These are phyloP conservation scores for Dichotomocladium elegans DNA, from an alignment of 371 early-diverging fungal species.

Conservation along the genomic window DNA sequence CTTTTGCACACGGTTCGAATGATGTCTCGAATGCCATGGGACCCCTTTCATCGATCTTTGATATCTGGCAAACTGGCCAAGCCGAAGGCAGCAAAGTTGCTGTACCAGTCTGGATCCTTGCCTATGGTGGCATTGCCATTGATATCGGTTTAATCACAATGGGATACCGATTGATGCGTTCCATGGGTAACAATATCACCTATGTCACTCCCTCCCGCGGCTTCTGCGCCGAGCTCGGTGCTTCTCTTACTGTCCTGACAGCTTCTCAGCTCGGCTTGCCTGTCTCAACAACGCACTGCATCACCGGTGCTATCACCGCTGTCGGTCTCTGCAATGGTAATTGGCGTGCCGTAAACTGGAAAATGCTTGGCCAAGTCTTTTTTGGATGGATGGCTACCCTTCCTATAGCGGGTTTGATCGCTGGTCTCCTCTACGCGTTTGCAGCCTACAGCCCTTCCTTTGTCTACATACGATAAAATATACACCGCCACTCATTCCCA, in stretches of 20 bases:
- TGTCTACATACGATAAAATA: slow-evolving; percentile 5
- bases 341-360: slow-evolving; percentile 78
- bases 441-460: slow-evolving; percentile 52
- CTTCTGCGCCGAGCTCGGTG: slow-evolving; percentile 80
- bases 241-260: slow-evolving; percentile 80
- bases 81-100: slow-evolving; percentile 43
- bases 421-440: slow-evolving; percentile 71
- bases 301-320: slow-evolving; percentile 78
- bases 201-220: slow-evolving; percentile 84
- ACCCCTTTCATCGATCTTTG: slow-evolving; percentile 66
- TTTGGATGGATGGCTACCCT: slow-evolving; percentile 80
- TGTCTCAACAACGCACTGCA: slow-evolving; percentile 88
- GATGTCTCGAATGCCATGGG: slow-evolving; percentile 87
- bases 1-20: slow-evolving; percentile 15
- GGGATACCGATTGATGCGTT: slow-evolving; percentile 72
- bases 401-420: slow-evolving; percentile 66
- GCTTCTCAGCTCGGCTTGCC: slow-evolving; percentile 81
- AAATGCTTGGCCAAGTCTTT: slow-evolving; percentile 63
- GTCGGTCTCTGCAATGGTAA: slow-evolving; percentile 83
- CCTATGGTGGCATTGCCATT: slow-evolving; percentile 74
- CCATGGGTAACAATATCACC: slow-evolving; percentile 82
- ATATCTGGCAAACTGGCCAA: slow-evolving; percentile 58
- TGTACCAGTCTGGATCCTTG: slow-evolving; percentile 76
- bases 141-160: slow-evolving; percentile 73
- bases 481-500: no score